Base-by-base conservation (phyloP, 164 flowering plant genomes). In the Vitis rotundifolia region DNA sequence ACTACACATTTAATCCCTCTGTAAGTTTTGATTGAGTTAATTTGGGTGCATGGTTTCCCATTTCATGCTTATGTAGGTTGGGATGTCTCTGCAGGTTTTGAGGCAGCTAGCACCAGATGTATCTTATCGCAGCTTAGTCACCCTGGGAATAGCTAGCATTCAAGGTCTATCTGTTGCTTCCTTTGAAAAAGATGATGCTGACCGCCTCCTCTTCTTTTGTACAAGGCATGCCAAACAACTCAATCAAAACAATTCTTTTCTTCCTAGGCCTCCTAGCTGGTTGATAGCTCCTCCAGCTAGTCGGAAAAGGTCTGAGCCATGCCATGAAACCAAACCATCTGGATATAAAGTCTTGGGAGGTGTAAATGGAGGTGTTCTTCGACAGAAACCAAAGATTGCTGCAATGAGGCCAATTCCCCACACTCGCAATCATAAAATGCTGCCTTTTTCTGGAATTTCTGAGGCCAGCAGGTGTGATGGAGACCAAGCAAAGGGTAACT, bases 341-440 rank as follows among this genome's bases (percentile, higher is more conserved):
- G 26, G 26, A 22, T 22, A 22, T 22, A 22, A 22, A 22, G 26
- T 22, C 26, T 22, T 22, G 26, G 26, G 26, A 22, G 2, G 26
- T 22, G 26, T 22, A 22, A 22, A 22, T 22, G 26, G 26, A 22
- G 26, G 26, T 22, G 26, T 22, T 22, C 26, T 22, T 22, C 82
- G 63, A 56, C 78, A 73, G 63, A 89, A 84, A 78, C 12, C 82
- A 53, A 91, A 89, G 73, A 69, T 84, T 49, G 92, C 97, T 63
- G 91, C 98, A 18, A 78, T 96, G 95, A 89, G 97, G 84, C 99
- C 99, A n/a, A 81, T 96, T 51, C 99, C 97, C 68, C 99, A 85
- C 60, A 73, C 80, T 28, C 88, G 82, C 51, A 89, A 83, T 49
- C 91, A 85, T 60, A 96, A 92, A 74, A 81, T 93, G 88, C 77